Conservation (phyloP, 176 grass and related monocot genomes). For the Tillandsia leiboldiana region DNA sequence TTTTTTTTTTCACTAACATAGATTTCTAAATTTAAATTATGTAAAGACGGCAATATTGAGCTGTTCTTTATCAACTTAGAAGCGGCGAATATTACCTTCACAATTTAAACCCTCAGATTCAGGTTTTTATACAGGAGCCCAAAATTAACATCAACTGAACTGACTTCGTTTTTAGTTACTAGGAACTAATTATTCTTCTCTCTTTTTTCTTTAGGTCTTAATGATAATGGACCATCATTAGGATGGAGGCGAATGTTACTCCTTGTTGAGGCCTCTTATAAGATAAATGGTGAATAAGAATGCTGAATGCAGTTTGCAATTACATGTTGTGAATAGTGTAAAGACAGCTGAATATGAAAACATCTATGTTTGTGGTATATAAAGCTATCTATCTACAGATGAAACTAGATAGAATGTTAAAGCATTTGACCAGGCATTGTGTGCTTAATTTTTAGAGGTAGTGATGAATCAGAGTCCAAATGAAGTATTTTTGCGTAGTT, state of each 20-base stretch:
- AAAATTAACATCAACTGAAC: background rate
- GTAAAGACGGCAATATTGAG: background rate
- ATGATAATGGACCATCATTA: constrained; percentile 63
- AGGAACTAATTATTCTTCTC: background rate
- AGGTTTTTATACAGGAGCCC: constrained; percentile 41
- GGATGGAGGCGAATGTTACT: constrained; percentile 93
- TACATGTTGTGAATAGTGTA: no score
- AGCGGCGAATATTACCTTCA: constrained; percentile 11
- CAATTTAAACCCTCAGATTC: constrained; percentile 49
- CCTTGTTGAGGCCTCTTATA: constrained; percentile 79
- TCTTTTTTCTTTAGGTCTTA: constrained; percentile 33
- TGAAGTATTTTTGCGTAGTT: no score
- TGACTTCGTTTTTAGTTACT: background rate
- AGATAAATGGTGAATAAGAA: background rate
- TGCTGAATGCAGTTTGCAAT: no score
- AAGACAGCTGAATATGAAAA: no score
- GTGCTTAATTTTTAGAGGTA: no score
- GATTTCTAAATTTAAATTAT: background rate
- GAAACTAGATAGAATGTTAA: no score
- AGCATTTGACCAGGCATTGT: no score
- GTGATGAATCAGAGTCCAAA: no score
- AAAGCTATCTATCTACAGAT: no score
- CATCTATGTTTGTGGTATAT: no score
- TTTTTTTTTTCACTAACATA: background rate
- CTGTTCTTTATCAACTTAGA: background rate